A percentile compares a stretch with the other conserved stretches of the same genome.
These are phyloP conservation scores for Blepharisma japonicum DNA, from an alignment of 73 alveolate species.

Conservation along the genomic window DNA sequence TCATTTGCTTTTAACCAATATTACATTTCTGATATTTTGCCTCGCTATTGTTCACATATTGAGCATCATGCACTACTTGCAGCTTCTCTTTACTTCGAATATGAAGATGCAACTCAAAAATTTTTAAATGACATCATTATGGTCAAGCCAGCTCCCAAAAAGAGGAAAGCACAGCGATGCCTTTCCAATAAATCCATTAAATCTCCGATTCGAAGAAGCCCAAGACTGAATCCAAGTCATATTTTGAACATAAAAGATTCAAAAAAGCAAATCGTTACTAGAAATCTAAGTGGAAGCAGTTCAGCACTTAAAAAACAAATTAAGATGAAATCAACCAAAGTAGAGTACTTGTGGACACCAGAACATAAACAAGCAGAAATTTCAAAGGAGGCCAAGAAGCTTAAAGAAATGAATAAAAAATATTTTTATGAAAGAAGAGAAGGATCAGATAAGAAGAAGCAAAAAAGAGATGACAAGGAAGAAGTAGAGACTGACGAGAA, in stretches of 20 bases:
- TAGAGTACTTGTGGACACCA: background rate
- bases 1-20: too few species aligned
- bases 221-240: background rate
- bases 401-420: background rate
- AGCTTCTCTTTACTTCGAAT: background rate
- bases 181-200: background rate
- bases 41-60: background rate
- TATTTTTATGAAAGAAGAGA: conserved; percentile 2
- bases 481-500: background rate
- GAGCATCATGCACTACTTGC: background rate
- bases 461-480: background rate
- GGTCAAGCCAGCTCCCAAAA: too few species aligned
- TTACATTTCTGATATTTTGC: background rate
- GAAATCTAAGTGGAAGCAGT: background rate
- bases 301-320: background rate
- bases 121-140: background rate
- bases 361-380: background rate
- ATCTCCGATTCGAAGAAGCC: conserved; percentile 22
- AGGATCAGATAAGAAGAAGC: background rate
- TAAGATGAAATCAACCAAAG: background rate
- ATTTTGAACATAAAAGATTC: background rate
- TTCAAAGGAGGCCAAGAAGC: background rate
- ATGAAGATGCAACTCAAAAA: background rate
- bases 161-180: background rate
- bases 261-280: background rate